Conservation (phyloP, 2,329 filamentous ascomycete species). For the Hypoxylon sp. region DNA sequence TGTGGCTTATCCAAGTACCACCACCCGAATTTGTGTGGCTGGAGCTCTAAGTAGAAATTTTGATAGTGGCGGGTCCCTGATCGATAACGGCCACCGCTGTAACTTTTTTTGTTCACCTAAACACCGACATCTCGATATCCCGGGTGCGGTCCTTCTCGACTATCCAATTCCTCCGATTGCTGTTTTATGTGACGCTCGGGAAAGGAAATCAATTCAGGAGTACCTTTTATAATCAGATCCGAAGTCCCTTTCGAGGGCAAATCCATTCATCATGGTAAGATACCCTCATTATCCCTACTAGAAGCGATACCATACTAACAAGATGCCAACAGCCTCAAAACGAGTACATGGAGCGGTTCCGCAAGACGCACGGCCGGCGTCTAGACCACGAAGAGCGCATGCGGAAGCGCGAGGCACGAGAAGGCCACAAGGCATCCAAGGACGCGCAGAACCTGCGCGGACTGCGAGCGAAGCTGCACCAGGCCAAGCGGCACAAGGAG, state of each 20-base stretch:
- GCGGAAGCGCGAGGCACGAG: conserved; percentile 89
- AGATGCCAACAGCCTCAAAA: conserved; percentile 77
- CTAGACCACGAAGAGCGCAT: conserved; percentile 80
- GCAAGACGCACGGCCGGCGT: conserved; percentile 46
- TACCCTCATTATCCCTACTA: conserved; percentile 24
- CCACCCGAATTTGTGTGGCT: conserved; percentile 31
- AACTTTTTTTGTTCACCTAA: conserved; percentile 42
- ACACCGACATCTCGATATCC: conserved; percentile 15
- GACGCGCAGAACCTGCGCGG: conserved; percentile 95
- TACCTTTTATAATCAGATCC: conserved; percentile 3
- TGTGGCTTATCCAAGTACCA: not conserved
- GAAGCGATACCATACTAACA: conserved; percentile 33
- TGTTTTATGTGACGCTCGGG: not conserved
- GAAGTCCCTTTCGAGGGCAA: conserved; percentile 53
- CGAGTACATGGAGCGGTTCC: conserved; percentile 67
- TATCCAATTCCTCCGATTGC: not conserved
- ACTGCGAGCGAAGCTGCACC: conserved; percentile 91
- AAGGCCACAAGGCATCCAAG: conserved; percentile 88
- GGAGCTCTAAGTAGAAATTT: conserved; percentile 40
- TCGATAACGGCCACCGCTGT: conserved; percentile 40
- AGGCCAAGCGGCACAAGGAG: conserved; percentile 94
- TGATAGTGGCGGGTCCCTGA: conserved; percentile 38
- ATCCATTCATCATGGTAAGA: conserved; percentile 48
- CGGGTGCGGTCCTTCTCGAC: not conserved
- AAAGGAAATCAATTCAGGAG: not conserved